Percentiles rank a stretch among this genome's conserved stretches.
Conservation (phyloP, 164 flowering plant genomes). For the Chimonanthus salicifolius region DNA sequence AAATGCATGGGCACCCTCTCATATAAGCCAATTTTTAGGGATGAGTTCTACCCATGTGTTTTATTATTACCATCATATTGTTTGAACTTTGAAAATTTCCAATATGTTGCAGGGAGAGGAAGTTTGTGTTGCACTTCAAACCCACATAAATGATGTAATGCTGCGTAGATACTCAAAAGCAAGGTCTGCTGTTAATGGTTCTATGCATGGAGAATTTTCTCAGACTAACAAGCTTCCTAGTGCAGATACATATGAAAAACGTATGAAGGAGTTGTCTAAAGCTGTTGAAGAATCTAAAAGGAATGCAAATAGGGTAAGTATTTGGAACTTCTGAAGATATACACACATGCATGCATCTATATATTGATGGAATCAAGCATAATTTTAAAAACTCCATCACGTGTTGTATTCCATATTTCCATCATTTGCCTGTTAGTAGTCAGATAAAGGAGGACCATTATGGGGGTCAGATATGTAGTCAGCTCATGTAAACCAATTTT, state of each 20-base stretch:
- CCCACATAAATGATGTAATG: conserved; percentile 99
- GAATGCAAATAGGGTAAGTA: conserved; percentile 58
- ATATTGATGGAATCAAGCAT: no score
- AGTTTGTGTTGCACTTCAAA: conserved; percentile 98
- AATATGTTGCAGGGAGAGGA: conserved; percentile 81
- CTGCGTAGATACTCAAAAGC: conserved; percentile 94
- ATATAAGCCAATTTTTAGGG: no score
- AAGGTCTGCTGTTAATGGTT: conserved; percentile 52
- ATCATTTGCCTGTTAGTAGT: no score
- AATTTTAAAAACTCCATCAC: no score
- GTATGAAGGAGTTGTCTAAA: conserved; percentile 68
- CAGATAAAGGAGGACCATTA: no score
- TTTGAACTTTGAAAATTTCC: not conserved
- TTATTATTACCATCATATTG: not conserved
- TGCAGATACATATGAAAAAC: conserved; percentile 67
- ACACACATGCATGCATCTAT: no score
- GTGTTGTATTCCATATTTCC: no score
- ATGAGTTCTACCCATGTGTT: no score
- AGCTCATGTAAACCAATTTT: no score
- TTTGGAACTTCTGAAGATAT: no score
- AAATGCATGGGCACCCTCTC: no score
- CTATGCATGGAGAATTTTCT: conserved; percentile 59
- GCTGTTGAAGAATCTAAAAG: conserved; percentile 73
- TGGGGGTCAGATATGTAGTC: no score
- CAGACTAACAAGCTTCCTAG: conserved; percentile 34